phyloP scores from a whole-genome alignment of 257 asterid genomes.

The Solanum pinnatisectum region DNA sequence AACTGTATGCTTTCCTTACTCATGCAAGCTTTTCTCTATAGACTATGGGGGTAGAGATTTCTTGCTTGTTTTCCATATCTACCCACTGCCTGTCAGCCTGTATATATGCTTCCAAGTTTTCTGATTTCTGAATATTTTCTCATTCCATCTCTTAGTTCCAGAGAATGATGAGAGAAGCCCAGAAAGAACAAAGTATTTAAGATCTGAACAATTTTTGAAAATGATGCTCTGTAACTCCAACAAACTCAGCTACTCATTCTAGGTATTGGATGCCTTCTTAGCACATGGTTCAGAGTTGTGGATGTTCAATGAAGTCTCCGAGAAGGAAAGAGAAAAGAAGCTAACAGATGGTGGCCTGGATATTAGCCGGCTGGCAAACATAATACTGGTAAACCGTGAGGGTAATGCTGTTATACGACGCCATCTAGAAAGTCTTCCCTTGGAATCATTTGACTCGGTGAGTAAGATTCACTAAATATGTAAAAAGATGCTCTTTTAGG shows the following conservation, averaged over 20 bases:
- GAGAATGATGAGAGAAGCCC: background rate
- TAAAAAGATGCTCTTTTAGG: background rate
- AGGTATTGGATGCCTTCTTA: constrained; percentile 87
- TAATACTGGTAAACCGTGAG: constrained; percentile 67
- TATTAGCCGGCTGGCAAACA: constrained; percentile 51
- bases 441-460: constrained; percentile 84
- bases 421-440: constrained; percentile 84
- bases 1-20: constrained; percentile 25
- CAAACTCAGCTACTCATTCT: constrained; percentile 2
- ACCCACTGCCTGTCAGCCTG: constrained; percentile 9
- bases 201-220: background rate
- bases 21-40: constrained; percentile 19
- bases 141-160: background rate
- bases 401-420: constrained; percentile 88
- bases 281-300: constrained; percentile 79
- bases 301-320: constrained; percentile 88
- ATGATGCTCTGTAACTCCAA: background rate
- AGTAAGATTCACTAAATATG: constrained; percentile 18
- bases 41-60: constrained; percentile 16
- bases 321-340: constrained; percentile 66
- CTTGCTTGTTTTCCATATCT: constrained; percentile 13
- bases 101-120: constrained; percentile 13
- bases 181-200: background rate
- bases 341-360: constrained; percentile 84
- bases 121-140: background rate